Conservation (phyloP, 2,329 filamentous ascomycete species). For the Epichloe sibirici region DNA sequence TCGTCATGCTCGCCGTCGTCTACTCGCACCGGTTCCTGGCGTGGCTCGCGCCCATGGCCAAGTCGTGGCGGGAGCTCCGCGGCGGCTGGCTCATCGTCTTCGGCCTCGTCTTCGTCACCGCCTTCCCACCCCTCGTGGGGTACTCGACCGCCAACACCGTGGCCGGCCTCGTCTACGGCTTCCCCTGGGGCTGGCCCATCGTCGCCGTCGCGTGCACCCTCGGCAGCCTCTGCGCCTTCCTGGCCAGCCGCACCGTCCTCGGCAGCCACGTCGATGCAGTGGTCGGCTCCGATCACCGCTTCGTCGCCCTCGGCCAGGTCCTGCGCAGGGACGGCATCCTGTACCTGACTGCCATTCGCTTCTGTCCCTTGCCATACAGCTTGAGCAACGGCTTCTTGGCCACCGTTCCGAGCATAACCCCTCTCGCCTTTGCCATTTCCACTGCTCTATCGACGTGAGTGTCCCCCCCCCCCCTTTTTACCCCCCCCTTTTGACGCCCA, state of each 20-base stretch:
- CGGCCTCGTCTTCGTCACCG: constrained; percentile 59
- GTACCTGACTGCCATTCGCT: constrained; percentile 78
- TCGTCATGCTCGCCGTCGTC: constrained; percentile 57
- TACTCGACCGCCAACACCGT: constrained; percentile 61
- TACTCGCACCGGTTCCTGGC: constrained; percentile 74
- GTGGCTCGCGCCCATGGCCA: constrained; percentile 58
- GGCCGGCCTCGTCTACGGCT: constrained; percentile 43
- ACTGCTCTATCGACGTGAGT: constrained; percentile 59
- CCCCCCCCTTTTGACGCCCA: not conserved
- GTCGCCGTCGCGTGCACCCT: constrained; percentile 65
- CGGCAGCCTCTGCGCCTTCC: constrained; percentile 68
- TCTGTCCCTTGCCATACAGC: constrained; percentile 87
- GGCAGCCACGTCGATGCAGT: constrained; percentile 67
- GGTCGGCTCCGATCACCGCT: constrained; percentile 72
- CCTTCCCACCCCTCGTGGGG: constrained; percentile 78
- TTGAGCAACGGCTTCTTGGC: constrained; percentile 89
- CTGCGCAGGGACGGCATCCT: constrained; percentile 83
- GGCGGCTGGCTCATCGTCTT: constrained; percentile 69
- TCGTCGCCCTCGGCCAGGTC: constrained; percentile 77
- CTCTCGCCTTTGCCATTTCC: constrained; percentile 63
- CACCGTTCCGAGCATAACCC: constrained; percentile 80
- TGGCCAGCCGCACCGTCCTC: constrained; percentile 68
- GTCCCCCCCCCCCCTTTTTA: not conserved
- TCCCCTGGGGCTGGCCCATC: constrained; percentile 64
- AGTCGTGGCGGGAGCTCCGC: constrained; percentile 61